Base-by-base conservation (phyloP, 2,329 filamentous ascomycete species). In the Scleromitrula shiraiana region DNA sequence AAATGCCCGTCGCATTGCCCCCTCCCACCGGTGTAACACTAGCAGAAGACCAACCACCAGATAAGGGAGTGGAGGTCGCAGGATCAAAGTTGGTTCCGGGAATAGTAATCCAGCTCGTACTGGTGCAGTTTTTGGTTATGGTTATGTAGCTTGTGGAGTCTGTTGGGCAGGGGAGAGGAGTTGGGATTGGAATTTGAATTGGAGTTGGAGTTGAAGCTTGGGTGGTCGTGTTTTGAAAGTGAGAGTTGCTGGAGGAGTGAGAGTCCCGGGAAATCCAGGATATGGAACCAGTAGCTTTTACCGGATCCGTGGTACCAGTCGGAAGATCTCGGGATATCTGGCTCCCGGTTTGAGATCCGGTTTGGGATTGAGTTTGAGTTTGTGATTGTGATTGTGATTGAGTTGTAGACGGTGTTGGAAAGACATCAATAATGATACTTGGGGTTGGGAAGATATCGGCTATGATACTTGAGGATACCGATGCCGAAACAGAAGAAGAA, bases 111-210 rank as follows among this genome's bases (percentile, higher is more conserved):
- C 36, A 46, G n/a, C 20, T 14, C 2, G 48, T 51, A 7, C 41
- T 41, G 4, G 48, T 53, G 17, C 48, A 19, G 17, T 27, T 53
- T 15, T 49, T 42, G 4, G 37, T 56, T 2, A 50, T 36, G 12
- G 47, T 50, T 10, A 48, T 27, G 20, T 40, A 38, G 10, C 35
- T 53, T 2, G 50, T 53, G 10, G 37, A 19, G 22, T 41, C 19
- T 12, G 41, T 30, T 7, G 41, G 15, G 15, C 51, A 51, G 20
- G 30, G 30, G 2, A 12, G 4, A 4, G 15, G 44, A 30, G 9
- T 27, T n/a, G n/a, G n/a, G n/a, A n/a, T n/a, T n/a, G 40, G 0
- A 29, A 23, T 5, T 26, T 33, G 9, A 19, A 36, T 36, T 42
- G n/a, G 26, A 12, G 26, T 27, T 7, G 26, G 26, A 12, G 26